Evolutionary conservation across 2,329 filamentous ascomycete species (phyloP).

Genomic region (Apiospora kogelbergensis): DNA sequence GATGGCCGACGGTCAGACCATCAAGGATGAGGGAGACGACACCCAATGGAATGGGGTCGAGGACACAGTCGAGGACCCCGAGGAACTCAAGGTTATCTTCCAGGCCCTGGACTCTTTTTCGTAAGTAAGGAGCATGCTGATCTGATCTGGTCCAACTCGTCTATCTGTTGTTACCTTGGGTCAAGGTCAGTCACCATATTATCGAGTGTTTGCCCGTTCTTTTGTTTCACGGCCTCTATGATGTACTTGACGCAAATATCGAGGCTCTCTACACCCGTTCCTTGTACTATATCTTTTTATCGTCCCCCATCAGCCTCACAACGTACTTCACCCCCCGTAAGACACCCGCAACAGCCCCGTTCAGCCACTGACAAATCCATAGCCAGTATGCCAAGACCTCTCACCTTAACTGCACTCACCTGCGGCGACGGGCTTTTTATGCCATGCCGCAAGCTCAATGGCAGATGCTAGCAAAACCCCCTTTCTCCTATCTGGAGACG

Average conservation of each 20-base stretch:
- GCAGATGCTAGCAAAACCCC: slow-evolving; percentile 75
- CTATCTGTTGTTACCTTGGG: not conserved
- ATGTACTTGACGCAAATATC: not conserved
- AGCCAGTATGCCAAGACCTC: slow-evolving; percentile 84
- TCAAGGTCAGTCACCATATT: slow-evolving; percentile 1
- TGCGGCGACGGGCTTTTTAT: slow-evolving; percentile 90
- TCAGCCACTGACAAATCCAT: slow-evolving; percentile 6
- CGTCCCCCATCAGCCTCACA: not conserved
- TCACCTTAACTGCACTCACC: slow-evolving; percentile 88
- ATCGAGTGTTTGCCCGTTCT: not conserved
- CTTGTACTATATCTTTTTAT: slow-evolving; percentile 13
- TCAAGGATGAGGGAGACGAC: slow-evolving; percentile 28
- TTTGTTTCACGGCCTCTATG: no score
- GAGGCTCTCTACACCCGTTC: not conserved
- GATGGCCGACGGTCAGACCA: slow-evolving; percentile 16
- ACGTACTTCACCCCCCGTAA: not conserved
- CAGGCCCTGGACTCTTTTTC: slow-evolving; percentile 85
- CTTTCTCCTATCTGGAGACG: slow-evolving; percentile 79
- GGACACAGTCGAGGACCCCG: slow-evolving; percentile 69
- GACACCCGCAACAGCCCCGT: not conserved
- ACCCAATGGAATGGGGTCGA: slow-evolving; percentile 61
- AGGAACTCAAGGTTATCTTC: slow-evolving; percentile 79
- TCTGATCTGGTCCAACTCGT: not conserved
- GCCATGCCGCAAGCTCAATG: slow-evolving; percentile 82
- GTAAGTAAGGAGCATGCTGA: slow-evolving; percentile 51